Percentiles rank a stretch among this genome's conserved stretches.
Conservation (phyloP, 768 basidiomycete species). For the Galerina sulciceps region DNA sequence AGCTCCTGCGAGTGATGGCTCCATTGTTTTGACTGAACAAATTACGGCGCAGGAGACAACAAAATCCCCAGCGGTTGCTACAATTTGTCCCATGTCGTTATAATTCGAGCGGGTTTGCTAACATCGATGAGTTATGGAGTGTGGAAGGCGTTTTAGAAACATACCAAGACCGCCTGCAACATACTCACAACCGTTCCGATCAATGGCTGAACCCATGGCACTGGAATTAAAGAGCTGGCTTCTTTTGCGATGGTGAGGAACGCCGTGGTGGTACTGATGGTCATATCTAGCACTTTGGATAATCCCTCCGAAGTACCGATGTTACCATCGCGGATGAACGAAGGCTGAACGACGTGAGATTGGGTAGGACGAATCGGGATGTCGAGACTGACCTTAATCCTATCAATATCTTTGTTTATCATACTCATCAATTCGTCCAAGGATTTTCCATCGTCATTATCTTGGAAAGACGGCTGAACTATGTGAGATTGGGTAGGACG, state of each 20-base stretch:
- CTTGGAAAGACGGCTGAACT: neutral
- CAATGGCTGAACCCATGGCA: neutral
- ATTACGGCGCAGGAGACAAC: neutral
- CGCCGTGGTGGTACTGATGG: neutral
- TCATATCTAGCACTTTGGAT: neutral
- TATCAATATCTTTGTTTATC: neutral
- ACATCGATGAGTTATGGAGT: neutral
- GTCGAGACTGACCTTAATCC: neutral
- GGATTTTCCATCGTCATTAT: neutral
- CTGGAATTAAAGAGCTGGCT: conserved; percentile 1
- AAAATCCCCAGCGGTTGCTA: neutral
- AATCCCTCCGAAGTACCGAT: neutral
- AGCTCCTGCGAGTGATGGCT: no score
- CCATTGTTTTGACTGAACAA: neutral
- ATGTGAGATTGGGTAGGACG: neutral
- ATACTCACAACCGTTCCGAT: neutral
- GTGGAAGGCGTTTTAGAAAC: neutral
- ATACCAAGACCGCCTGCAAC: neutral
- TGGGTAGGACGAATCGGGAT: neutral
- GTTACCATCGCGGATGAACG: neutral
- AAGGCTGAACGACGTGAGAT: neutral
- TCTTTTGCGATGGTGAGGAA: neutral
- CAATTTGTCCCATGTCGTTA: neutral
- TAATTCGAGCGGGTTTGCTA: conserved; percentile 1
- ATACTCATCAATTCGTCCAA: neutral